Percentiles rank a stretch among this genome's conserved stretches.
Evolutionary conservation across 1,284 basidiomycete genomes (phyloP).

Genomic region (Rhodotorula sp.): DNA sequence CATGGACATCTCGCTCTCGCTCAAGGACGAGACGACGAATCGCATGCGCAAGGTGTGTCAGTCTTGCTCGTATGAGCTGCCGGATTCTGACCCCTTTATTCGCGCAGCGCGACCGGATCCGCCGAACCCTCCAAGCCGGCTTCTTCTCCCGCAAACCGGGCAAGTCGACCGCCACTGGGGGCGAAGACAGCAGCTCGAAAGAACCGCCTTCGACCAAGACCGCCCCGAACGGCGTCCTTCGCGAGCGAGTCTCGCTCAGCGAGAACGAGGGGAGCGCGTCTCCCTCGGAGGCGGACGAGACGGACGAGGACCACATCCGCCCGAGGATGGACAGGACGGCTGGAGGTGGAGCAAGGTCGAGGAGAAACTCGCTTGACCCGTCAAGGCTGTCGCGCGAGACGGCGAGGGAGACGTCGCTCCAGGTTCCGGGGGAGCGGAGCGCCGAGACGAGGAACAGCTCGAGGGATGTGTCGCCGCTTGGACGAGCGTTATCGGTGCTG

Average conservation of each 20-base stretch:
- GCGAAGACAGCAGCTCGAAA: constrained; percentile 3
- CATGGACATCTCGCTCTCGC: constrained; percentile 81
- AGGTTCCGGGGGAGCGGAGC: neutral
- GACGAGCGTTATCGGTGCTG: constrained; percentile 21
- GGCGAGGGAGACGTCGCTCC: neutral
- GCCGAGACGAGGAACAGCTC: neutral
- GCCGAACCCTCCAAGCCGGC: constrained; percentile 29
- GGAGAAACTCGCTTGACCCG: constrained; percentile 32
- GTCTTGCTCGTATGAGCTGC: neutral
- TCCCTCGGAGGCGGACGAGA: constrained; percentile 33
- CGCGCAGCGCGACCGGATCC: constrained; percentile 37
- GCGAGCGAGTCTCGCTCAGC: constrained; percentile 16
- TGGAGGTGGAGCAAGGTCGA: constrained; percentile 6
- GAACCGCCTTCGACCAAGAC: constrained; percentile 1
- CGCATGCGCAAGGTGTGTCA: constrained; percentile 56
- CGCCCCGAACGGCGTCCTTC: constrained; percentile 6
- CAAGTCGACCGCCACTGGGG: neutral
- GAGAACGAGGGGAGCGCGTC: constrained; percentile 33
- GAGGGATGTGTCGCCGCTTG: constrained; percentile 35
- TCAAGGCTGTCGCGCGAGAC: constrained; percentile 8
- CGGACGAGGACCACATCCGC: constrained; percentile 34
- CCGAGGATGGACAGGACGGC: neutral
- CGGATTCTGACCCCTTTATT: neutral
- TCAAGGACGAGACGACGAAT: constrained; percentile 73
- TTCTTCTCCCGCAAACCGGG: constrained; percentile 30